Base-by-base conservation (phyloP, 2,329 filamentous ascomycete species). In the Sordariomycetes sp. region DNA sequence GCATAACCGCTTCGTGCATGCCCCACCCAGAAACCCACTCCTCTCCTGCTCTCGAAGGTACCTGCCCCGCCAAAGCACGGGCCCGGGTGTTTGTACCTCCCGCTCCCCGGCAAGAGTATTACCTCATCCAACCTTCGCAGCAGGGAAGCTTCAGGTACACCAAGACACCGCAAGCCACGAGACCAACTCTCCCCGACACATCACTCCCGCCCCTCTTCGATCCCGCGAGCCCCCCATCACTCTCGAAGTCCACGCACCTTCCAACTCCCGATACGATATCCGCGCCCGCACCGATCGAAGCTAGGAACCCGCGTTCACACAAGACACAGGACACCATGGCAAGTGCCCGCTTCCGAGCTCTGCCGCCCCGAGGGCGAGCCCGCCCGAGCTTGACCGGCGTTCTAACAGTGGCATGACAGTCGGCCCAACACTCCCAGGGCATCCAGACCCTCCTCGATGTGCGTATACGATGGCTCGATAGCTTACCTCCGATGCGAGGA, bases 401-500 rank as follows among this genome's bases (percentile, higher is more conserved):
- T 6, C 40, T 56, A 56, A 56, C 54, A 24, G 25, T 18, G 24
- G 6, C 24, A 22, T 37, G 20, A 6, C 70, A 97, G 93, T 94
- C 94, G 72, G 94, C 93, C 71, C 94, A 97, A 79, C 97, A 97
- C 80, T 97, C 94, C 65, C 87, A 90, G 69, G 94, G 94, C 75
- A 99, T 99, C 72, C 93, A 97, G 78, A 97, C 93, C 71, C 86
- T 99, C 70, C 90, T 99, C 77, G 94, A 97, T 77, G 94, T 99
- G 88, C 69, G 88, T 71, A 61, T 51, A 60, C 61, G 7, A 37
- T 54, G 28, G 2, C n/a, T 10, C 43, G 6, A 3, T n/a, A n/a
- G n/a, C 12, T n/a, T 22, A 6, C 34, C 34, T 12, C 7, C 37
- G 12, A 11, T 11, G 12, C 37, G 12, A 14, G 5, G 37, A 16